These are phyloP conservation scores for Plasmodium gonderi DNA, from an alignment of 169 alveolate genomes.

Conservation along the genomic window DNA sequence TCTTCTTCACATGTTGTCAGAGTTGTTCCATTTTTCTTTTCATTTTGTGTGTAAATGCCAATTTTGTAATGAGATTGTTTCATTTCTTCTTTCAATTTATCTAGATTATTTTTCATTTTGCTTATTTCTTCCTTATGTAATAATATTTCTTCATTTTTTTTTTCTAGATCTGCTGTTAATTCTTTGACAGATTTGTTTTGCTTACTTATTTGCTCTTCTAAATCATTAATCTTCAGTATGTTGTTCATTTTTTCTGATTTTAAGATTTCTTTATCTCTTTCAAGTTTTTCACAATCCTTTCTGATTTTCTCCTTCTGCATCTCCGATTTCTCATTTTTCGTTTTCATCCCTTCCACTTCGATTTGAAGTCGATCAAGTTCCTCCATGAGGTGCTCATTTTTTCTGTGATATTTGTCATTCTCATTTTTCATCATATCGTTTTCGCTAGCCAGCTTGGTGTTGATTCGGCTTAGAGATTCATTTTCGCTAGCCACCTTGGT, in stretches of 20 bases:
- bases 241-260: constrained; percentile 24
- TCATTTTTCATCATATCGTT: not conserved
- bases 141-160: not conserved
- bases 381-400: not conserved
- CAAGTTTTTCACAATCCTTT: not conserved
- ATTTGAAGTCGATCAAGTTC: not conserved
- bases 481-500: not conserved
- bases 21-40: not conserved
- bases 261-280: not conserved
- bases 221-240: constrained; percentile 1
- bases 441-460: not conserved
- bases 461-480: not conserved
- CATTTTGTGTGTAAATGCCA: not conserved
- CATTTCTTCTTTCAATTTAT: not conserved
- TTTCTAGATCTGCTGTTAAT: not conserved
- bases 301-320: not conserved
- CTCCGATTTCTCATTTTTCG: not conserved
- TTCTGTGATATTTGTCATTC: not conserved
- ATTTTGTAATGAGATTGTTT: not conserved
- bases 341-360: not conserved
- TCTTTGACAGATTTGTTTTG: not conserved
- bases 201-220: constrained; percentile 18
- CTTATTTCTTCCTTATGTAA: not conserved
- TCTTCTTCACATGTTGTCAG: not conserved
- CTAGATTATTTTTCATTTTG: not conserved